Evolutionary conservation across 2,329 filamentous ascomycete species (phyloP), one percentile per base, ranked within the genome.

Genomic region (Coniochaeta sp.): DNA sequence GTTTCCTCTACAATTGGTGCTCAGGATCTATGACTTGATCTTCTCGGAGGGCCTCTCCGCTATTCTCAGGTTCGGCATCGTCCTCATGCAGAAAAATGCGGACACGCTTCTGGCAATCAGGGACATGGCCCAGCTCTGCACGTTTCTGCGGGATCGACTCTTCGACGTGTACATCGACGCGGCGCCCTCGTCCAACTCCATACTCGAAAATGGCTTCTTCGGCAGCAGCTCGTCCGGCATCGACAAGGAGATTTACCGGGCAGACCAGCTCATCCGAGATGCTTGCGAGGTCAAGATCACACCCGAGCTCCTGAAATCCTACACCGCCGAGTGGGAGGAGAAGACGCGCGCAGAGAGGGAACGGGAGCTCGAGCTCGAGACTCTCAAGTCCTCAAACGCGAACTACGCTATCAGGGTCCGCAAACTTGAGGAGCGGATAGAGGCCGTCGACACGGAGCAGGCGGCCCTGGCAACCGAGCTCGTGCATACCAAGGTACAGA

Each of bases 81-180:
- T 95, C 3, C 81, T 99, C 58, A 98, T 99, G 91, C 91, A 95
- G 69, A 96, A 96, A 77, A 99, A 99, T 71, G 84, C 89, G 0
- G 76, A 87, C 24, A 81, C 88, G 0, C 77, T 99, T 6, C 81
- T 98, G 40, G 84, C 76, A 24, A 93, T 98, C 83, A 89, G 89
- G 47, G 95, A 98, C 69, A 98, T 99, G 92, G 82, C 87, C 57
- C 86, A 90, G 47, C 81, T 99, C 57, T 96, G 92, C 0, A 89
- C 84, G 3, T 97, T 96, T 76, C 80, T 99, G 28, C 96, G 97
- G 72, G 95, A 99, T 73, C 90, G 89, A 66, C 71, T 99, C 0
- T 99, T 99, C 65, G 95, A 99, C 70, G 92, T 92, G 43, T 99
- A 99, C 73, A 97, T 99, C 64, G 95, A 99, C 74, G 90, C 92